Evolutionary conservation across 345 rosid species (phyloP), one percentile per base, ranked within the genome.

Genomic region (Nasturtium officinale): DNA sequence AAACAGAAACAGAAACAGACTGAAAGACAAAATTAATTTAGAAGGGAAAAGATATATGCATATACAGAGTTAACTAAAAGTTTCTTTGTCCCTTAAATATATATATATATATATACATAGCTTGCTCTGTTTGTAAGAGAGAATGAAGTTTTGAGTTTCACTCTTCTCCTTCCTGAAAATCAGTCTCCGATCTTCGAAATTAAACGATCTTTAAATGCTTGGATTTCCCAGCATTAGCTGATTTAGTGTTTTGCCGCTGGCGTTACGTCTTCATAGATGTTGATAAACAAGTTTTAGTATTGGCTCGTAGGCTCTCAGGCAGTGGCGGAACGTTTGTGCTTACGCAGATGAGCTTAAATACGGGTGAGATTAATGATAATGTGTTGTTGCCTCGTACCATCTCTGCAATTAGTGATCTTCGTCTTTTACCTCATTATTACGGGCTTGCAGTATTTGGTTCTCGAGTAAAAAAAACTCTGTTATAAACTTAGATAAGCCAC

Each of bases 401-500:
- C 58, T 85, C 78, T 82, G 84, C 84, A 21, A 78, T 92, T 53
- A 87, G 84, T 85, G 96, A 89, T 80, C 74, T 92, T 74, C 91
- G 64, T 35, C 66, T 92, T 51, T 92, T 89, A 72, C 91, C 96
- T 20, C 79, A 50, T 46, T 61, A 80, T 59, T 59, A 82, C 38
- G 81, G 73, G 68, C 85, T 82, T 69, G 90, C 79, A 13, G 86
- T 90, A 26, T 87, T 65, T 74, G 87, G 93, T 71, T 83, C 96
- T 62, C 69, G 90, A 42, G 96, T 93, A 54, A 92, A 89, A 82
- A 85, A 83, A 50, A 23, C 75, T 85, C 90, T 18, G 76, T 92
- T 77, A 69, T 90, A 73, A 92, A 90, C 75, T 72, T 80, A 82
- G 89, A 85, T 66, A 92, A n/a, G 88, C 85, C 90, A 87, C 84